These are phyloP conservation scores for Panicum miliaceum DNA, from an alignment of 176 grass and related monocot species.

Conservation along the genomic window DNA sequence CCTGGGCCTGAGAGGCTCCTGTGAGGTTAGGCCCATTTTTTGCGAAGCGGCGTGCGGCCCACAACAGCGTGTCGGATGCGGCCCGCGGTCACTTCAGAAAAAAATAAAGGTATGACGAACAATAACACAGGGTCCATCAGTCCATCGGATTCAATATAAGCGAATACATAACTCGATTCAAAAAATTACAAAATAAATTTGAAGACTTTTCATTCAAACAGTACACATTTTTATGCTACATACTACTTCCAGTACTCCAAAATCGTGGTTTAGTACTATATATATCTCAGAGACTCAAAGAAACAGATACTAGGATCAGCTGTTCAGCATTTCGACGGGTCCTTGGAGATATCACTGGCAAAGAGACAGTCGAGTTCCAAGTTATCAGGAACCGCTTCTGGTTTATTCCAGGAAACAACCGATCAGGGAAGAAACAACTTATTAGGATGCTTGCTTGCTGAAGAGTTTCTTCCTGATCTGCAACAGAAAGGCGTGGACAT, in stretches of 20 bases:
- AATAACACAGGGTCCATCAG: neutral
- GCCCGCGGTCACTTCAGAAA: neutral
- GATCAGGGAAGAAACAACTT: too few species aligned
- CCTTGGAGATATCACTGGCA: neutral
- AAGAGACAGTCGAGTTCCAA: neutral
- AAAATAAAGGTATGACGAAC: neutral
- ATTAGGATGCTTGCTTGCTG: constrained; percentile 20
- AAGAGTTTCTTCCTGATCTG: constrained; percentile 65
- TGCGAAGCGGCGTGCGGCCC: neutral
- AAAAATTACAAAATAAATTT: neutral
- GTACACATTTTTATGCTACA: neutral
- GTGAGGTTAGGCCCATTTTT: neutral
- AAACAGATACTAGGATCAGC: neutral
- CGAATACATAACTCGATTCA: neutral
- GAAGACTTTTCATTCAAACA: neutral
- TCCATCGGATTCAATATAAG: neutral
- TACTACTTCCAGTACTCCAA: neutral
- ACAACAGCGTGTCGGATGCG: neutral
- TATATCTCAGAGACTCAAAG: too few species aligned
- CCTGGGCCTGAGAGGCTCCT: neutral
- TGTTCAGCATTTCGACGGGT: neutral
- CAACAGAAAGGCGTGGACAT: neutral
- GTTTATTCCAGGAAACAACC: constrained; percentile 26
- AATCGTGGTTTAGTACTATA: neutral
- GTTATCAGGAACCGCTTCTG: neutral